These are phyloP conservation scores for Talaromyces albobiverticillius DNA, from an alignment of 2,329 filamentous ascomycete genomes.

Conservation along the genomic window DNA sequence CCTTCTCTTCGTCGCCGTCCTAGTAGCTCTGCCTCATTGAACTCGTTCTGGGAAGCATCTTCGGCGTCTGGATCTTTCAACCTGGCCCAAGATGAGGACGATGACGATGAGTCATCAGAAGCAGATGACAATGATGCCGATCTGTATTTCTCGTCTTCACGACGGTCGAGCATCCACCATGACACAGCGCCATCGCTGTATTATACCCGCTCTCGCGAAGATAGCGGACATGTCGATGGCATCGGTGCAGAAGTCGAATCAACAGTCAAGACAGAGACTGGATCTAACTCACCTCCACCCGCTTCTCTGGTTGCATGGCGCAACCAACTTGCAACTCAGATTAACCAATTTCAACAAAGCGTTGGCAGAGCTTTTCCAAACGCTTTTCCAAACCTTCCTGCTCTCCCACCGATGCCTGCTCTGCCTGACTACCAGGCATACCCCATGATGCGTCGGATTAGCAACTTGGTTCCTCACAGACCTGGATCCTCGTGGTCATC, in stretches of 20 bases:
- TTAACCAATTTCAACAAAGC: slow-evolving; percentile 73
- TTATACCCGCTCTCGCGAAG: slow-evolving; percentile 18
- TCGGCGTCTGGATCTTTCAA: slow-evolving; percentile 45
- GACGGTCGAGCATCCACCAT: slow-evolving; percentile 35
- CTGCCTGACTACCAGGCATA: slow-evolving; percentile 72
- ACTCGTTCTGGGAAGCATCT: slow-evolving; percentile 63
- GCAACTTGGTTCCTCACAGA: slow-evolving; percentile 68
- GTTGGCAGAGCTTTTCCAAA: slow-evolving; percentile 66
- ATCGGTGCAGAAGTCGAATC: slow-evolving; percentile 24
- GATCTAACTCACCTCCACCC: slow-evolving; percentile 50
- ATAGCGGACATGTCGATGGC: slow-evolving; percentile 17
- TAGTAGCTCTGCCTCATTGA: slow-evolving; percentile 65
- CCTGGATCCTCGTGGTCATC: slow-evolving; percentile 46
- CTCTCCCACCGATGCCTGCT: slow-evolving; percentile 58
- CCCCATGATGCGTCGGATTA: slow-evolving; percentile 69
- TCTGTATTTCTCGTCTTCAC: slow-evolving; percentile 29
- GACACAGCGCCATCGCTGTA: slow-evolving; percentile 25
- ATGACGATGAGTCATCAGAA: slow-evolving; percentile 28
- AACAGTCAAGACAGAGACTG: slow-evolving; percentile 24
- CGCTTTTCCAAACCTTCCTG: slow-evolving; percentile 61
- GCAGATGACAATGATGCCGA: slow-evolving; percentile 21
- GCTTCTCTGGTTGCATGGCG: slow-evolving; percentile 67
- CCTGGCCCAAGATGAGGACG: slow-evolving; percentile 41
- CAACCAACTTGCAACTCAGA: slow-evolving; percentile 69
- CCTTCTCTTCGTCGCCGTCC: slow-evolving; percentile 52